A percentile compares a stretch with the other conserved stretches of the same genome.
phyloP scores from a whole-genome alignment of 768 basidiomycete genomes.

The Pleurotus platypus region DNA sequence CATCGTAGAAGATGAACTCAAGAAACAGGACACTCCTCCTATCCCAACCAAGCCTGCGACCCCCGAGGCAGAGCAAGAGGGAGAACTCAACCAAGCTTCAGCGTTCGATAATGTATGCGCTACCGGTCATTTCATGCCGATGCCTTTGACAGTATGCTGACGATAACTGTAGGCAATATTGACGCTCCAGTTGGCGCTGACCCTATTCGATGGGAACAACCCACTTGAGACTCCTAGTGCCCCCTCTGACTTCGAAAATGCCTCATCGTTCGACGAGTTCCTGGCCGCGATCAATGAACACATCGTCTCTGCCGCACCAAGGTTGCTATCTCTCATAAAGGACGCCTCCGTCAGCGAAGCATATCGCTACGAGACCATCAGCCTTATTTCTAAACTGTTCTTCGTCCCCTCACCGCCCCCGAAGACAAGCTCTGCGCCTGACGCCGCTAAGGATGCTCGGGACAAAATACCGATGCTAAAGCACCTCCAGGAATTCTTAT shows the following conservation, averaged over 20 bases:
- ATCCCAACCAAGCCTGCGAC: too few species aligned
- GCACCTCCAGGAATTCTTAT: slow-evolving; percentile 8
- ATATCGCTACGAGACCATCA: neutral
- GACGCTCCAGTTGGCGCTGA: neutral
- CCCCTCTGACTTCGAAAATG: neutral
- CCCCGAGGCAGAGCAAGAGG: neutral
- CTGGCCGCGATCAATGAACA: neutral
- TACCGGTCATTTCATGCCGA: too few species aligned
- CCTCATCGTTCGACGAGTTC: neutral
- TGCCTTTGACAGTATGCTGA: too few species aligned
- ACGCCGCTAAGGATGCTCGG: neutral
- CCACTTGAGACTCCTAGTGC: neutral
- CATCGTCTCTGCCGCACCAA: neutral
- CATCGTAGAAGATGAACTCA: neutral
- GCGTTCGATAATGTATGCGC: too few species aligned
- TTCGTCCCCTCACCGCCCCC: neutral
- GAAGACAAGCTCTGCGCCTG: neutral
- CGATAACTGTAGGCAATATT: neutral
- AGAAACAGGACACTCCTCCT: neutral
- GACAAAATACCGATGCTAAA: slow-evolving; percentile 4
- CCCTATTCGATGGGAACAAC: neutral
- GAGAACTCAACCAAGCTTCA: neutral
- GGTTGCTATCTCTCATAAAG: neutral
- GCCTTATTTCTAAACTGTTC: neutral
- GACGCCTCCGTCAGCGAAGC: neutral